A percentile compares a stretch with the other conserved stretches of the same genome.
phyloP scores from a whole-genome alignment of 2,329 filamentous ascomycete species.

The Fusarium tjaetaba region DNA sequence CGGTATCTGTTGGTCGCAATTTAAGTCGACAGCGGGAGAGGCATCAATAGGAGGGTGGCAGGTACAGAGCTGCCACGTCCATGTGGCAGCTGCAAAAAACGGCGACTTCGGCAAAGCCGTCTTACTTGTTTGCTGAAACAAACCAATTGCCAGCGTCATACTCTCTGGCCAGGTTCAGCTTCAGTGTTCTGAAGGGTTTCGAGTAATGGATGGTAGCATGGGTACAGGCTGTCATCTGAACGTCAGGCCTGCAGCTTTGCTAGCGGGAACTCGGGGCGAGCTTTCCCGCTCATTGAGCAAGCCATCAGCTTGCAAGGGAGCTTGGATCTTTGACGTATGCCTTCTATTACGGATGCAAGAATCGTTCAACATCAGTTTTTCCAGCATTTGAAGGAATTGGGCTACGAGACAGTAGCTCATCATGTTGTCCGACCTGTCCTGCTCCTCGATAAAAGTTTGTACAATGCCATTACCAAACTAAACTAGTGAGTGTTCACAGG shows the following conservation, averaged over 20 bases:
- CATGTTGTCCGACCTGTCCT: conserved; percentile 12
- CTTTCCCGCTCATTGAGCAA: conserved; percentile 9
- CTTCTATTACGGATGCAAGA: conserved; percentile 9
- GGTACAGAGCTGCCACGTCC: conserved; percentile 17
- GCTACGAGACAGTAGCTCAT: not conserved
- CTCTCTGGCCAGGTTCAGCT: not conserved
- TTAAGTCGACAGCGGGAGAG: conserved; percentile 22
- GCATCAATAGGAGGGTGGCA: conserved; percentile 14
- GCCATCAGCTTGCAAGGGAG: conserved; percentile 10
- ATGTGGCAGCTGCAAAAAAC: conserved; percentile 26
- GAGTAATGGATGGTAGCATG: conserved; percentile 9
- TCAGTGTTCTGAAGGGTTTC: not conserved
- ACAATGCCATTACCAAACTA: conserved; percentile 5
- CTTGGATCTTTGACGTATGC: conserved; percentile 21
- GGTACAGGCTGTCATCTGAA: conserved; percentile 16
- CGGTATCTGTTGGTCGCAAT: conserved; percentile 16
- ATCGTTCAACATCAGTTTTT: conserved; percentile 4
- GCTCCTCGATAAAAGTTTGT: conserved; percentile 22
- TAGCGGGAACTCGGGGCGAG: conserved; percentile 20
- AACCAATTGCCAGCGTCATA: conserved; percentile 4
- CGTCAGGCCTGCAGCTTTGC: not conserved
- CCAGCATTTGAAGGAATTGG: not conserved
- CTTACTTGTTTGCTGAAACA: not conserved
- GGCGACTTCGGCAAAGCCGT: conserved; percentile 11
- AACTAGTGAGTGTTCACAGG: conserved; percentile 14